A percentile compares a stretch with the other conserved stretches of the same genome.
These are phyloP conservation scores for Penicillium roqueforti DNA, from an alignment of 495 filamentous ascomycete genomes.

Conservation along the genomic window DNA sequence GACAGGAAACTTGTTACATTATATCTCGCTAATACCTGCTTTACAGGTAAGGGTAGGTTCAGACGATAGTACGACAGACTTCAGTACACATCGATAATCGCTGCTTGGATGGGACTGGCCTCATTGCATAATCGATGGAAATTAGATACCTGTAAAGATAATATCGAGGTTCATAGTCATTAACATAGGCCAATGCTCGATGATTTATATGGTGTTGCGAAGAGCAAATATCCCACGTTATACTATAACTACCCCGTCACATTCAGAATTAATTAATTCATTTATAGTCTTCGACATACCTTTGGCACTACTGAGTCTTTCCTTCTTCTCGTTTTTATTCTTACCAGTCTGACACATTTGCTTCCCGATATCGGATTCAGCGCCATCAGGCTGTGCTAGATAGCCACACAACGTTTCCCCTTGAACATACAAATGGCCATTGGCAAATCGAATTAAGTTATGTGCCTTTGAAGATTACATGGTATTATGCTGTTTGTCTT, in stretches of 20 bases:
- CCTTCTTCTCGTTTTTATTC: background rate
- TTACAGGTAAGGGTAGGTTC: too few species aligned
- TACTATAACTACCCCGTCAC: background rate
- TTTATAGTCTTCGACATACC: background rate
- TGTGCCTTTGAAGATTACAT: background rate
- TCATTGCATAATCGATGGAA: background rate
- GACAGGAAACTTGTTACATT: background rate
- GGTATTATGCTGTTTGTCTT: too few species aligned
- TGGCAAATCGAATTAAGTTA: background rate
- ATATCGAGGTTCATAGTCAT: background rate
- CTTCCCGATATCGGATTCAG: background rate
- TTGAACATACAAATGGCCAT: background rate
- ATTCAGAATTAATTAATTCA: background rate
- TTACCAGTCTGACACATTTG: background rate
- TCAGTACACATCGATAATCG: background rate
- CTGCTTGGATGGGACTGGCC: background rate
- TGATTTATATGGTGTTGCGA: background rate
- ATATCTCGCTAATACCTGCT: background rate
- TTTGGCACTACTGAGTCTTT: background rate
- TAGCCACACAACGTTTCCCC: background rate
- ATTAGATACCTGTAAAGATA: background rate
- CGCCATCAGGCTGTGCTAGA: background rate
- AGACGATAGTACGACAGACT: too few species aligned
- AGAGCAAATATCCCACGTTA: too few species aligned
- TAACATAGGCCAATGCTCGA: background rate